Evolutionary conservation across 2,329 filamentous ascomycete species (phyloP).

Genomic region (Byssothecium circinans): DNA sequence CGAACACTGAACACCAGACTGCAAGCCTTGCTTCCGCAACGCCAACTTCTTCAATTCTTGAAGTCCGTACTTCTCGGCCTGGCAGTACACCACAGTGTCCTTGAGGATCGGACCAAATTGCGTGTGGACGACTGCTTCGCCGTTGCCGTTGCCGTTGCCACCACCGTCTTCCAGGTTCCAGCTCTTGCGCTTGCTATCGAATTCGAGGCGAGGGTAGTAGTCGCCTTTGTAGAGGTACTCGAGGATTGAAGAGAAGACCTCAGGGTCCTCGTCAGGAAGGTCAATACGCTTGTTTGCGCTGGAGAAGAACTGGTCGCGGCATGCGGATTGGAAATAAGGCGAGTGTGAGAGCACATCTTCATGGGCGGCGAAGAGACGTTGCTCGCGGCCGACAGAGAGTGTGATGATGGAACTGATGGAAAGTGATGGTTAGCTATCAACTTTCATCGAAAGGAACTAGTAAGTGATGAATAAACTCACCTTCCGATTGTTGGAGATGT

Average conservation of each 20-base stretch:
- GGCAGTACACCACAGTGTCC: slow-evolving; percentile 89
- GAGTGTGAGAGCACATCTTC: slow-evolving; percentile 80
- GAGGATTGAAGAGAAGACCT: slow-evolving; percentile 86
- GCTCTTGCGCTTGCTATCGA: slow-evolving; percentile 76
- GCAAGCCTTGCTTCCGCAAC: slow-evolving; percentile 85
- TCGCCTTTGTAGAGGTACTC: slow-evolving; percentile 95
- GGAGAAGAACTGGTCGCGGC: slow-evolving; percentile 65
- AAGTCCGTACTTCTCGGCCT: slow-evolving; percentile 80
- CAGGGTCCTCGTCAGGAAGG: slow-evolving; percentile 82
- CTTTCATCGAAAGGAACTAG: background rate
- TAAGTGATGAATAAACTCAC: slow-evolving; percentile 23
- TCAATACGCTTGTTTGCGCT: slow-evolving; percentile 69
- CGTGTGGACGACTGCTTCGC: slow-evolving; percentile 62
- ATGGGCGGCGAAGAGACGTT: slow-evolving; percentile 88
- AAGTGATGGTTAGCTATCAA: slow-evolving; percentile 20
- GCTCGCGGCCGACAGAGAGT: slow-evolving; percentile 75
- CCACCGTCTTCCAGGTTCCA: slow-evolving; percentile 76
- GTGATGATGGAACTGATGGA: slow-evolving; percentile 66
- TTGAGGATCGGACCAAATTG: slow-evolving; percentile 69
- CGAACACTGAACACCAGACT: slow-evolving; percentile 78
- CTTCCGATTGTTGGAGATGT: slow-evolving; percentile 41
- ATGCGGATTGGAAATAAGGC: slow-evolving; percentile 72
- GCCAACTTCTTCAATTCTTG: slow-evolving; percentile 83
- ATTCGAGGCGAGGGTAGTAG: slow-evolving; percentile 80
- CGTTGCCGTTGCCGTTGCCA: slow-evolving; percentile 40